Percentiles rank a stretch among this genome's conserved stretches.
phyloP scores from a whole-genome alignment of 1,284 basidiomycete genomes.

The Ganoderma meredithae region DNA sequence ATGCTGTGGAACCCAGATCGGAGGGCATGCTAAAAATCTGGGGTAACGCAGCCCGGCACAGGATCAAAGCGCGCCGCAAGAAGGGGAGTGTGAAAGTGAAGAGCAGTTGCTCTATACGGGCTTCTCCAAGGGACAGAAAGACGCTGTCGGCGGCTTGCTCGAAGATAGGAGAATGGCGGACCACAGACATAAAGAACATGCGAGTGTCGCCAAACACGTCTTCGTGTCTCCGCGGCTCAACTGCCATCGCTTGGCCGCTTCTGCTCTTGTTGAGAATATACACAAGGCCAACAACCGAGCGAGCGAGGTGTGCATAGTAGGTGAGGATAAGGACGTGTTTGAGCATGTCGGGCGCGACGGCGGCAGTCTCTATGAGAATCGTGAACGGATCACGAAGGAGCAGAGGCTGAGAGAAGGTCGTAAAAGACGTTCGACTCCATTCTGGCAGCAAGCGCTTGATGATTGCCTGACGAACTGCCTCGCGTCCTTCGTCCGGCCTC shows the following conservation, averaged over 20 bases:
- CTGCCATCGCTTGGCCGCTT: conserved; percentile 53
- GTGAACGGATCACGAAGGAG: conserved; percentile 89
- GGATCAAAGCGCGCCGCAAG: conserved; percentile 88
- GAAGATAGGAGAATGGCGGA: conserved; percentile 80
- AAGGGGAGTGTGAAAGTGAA: conserved; percentile 94
- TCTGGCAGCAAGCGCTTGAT: conserved; percentile 89
- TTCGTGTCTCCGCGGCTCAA: conserved; percentile 57
- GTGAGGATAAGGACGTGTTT: conserved; percentile 85
- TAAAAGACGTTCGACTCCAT: conserved; percentile 84
- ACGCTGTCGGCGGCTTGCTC: conserved; percentile 81
- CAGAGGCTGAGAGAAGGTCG: conserved; percentile 79
- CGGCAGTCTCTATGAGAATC: conserved; percentile 87
- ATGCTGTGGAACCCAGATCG: conserved; percentile 41
- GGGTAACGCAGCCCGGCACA: conserved; percentile 82
- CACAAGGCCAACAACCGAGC: conserved; percentile 84
- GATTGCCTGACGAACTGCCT: conserved; percentile 82
- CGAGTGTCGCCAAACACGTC: conserved; percentile 80
- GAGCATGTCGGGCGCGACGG: conserved; percentile 88
- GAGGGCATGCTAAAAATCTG: conserved; percentile 62
- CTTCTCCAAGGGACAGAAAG: conserved; percentile 80
- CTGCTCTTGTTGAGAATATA: conserved; percentile 79
- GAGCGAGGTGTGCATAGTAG: conserved; percentile 89
- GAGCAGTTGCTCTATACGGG: conserved; percentile 85
- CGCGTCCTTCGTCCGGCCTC: conserved; percentile 71
- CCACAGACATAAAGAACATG: conserved; percentile 87